These are phyloP conservation scores for Pythium insidiosum DNA, from an alignment of 352 stramenopile species.

Conservation along the genomic window DNA sequence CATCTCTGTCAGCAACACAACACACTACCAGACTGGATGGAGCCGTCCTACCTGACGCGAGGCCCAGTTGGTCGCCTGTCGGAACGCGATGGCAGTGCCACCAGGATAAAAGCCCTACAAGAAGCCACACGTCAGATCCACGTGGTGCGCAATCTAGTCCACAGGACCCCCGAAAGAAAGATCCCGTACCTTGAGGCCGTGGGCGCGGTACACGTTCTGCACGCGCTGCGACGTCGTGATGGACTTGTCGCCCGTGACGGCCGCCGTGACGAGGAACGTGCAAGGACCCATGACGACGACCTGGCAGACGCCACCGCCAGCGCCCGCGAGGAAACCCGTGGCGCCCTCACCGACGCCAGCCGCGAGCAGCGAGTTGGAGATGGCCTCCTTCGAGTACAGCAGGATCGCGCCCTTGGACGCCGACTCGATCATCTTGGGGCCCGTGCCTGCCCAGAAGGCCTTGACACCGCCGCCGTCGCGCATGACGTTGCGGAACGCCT, in stretches of 20 bases:
- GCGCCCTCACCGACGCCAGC: conserved; percentile 50
- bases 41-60: no score
- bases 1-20: no score
- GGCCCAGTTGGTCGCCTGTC: conserved; percentile 89
- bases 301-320: conserved; percentile 82
- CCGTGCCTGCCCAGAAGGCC: conserved; percentile 85
- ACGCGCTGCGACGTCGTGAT: conserved; percentile 81
- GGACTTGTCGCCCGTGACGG: conserved; percentile 86
- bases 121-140: not conserved
- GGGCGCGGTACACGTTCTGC: conserved; percentile 72
- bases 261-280: conserved; percentile 87
- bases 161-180: no score
- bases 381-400: conserved; percentile 86
- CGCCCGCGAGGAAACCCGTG: conserved; percentile 78
- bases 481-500: conserved; percentile 88
- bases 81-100: conserved; percentile 86
- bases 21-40: no score
- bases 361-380: conserved; percentile 69
- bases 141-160: no score
- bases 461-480: conserved; percentile 66
- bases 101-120: conserved; percentile 83
- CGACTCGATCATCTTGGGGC: conserved; percentile 89
- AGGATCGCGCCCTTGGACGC: conserved; percentile 87
- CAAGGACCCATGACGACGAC: conserved; percentile 87
- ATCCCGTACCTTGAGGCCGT: conserved; percentile 64